Evolutionary conservation across 768 basidiomycete species (phyloP).

Genomic region (Russula dissimulans): DNA sequence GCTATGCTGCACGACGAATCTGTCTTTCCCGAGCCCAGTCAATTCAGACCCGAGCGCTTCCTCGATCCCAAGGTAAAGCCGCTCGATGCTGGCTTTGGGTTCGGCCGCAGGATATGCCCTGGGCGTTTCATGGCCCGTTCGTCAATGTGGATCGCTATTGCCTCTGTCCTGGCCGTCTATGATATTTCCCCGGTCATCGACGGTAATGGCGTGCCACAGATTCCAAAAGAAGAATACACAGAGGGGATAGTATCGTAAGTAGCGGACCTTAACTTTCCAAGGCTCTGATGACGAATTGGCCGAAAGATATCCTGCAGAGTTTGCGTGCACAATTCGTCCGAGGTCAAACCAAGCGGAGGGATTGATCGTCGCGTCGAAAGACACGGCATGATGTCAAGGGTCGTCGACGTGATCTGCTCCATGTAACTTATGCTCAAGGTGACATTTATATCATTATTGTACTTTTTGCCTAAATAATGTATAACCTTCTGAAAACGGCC

Average conservation of each 20-base stretch:
- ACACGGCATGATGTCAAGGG: background rate
- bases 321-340: slow-evolving; percentile 22
- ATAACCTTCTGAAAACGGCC: background rate
- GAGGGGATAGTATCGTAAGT: slow-evolving; percentile 15
- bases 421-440: background rate
- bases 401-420: background rate
- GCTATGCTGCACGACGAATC: slow-evolving; percentile 13
- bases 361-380: slow-evolving; percentile 13
- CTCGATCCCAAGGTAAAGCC: slow-evolving; percentile 4
- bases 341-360: slow-evolving; percentile 11
- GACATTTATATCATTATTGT: background rate
- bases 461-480: background rate
- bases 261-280: background rate
- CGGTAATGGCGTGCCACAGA: background rate
- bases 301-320: slow-evolving; percentile 18
- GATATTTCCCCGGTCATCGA: slow-evolving; percentile 1
- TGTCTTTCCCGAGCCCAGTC: slow-evolving; percentile 8
- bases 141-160: slow-evolving; percentile 12
- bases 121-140: slow-evolving; percentile 14
- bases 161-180: slow-evolving; percentile 7
- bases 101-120: slow-evolving; percentile 16
- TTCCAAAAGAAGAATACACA: slow-evolving; percentile 6
- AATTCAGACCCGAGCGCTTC: slow-evolving; percentile 15
- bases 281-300: background rate
- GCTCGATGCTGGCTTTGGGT: slow-evolving; percentile 7